Base-by-base conservation (phyloP, 148 eudicot genomes). In the Rhododendron ovatum region DNA sequence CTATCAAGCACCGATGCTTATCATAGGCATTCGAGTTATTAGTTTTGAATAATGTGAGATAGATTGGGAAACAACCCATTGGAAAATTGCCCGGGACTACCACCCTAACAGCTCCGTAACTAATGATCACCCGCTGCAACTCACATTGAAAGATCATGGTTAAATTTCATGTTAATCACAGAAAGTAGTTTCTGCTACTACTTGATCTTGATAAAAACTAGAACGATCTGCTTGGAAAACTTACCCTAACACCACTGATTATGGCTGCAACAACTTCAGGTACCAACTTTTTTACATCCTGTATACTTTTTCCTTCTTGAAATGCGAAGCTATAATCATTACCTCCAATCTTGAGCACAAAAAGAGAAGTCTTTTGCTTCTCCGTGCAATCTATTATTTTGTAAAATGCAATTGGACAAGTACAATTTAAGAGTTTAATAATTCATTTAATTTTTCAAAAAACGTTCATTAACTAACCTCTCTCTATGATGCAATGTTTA, bases 61-160 rank as follows among this genome's bases (percentile, higher is more conserved):
- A 83, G 28, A 85, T 78, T 7, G 92, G 92, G 7, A 86, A 80
- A 20, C 85, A 86, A 22, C 85, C 91, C 59, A 84, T n/a, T 41
- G 88, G 86, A 41, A 91, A 88, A 33, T 17, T 81, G 18, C 91
- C 91, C 3, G 89, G 86, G n/a, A 89, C 87, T 8, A 89, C 50
- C 45, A 90, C 84, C 75, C 84, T 80, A 51, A 51, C 43, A 22
- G 83, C 92, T 37, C 90, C 90, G 33, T 39, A n/a, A 1, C 53
- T 45, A 37, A 87, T 51, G 28, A 89, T 65, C 3, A n/a, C 73
- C 51, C 47, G 83, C 92, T 90, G 71, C 59, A 81, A 26, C 43
- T 26, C 57, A 48, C 12, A 47, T 10, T n/a, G 6, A 6, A 47
- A 3, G 53, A 79, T n/a, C 28, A 48, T 15, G 6, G 30, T n/a